Evolutionary conservation across 2,329 filamentous ascomycete genomes (phyloP).

Genomic region (Allantophomopsis cytisporea): DNA sequence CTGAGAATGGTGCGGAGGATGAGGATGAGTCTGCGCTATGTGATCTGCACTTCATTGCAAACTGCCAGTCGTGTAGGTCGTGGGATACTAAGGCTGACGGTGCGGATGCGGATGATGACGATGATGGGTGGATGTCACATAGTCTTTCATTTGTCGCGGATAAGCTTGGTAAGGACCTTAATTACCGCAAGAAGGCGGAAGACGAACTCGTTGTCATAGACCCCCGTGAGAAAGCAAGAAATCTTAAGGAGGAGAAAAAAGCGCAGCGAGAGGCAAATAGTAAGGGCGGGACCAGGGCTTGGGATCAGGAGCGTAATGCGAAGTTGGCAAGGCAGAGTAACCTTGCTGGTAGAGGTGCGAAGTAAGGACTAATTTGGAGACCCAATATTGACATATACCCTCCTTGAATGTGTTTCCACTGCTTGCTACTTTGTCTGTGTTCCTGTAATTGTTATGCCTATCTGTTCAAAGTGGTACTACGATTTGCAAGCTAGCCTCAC

Average conservation of each 20-base stretch:
- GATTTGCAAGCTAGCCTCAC: too few species aligned
- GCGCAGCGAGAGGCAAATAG: slow-evolving; percentile 38
- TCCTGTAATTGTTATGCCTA: neutral
- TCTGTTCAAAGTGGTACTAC: too few species aligned
- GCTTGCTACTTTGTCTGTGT: neutral
- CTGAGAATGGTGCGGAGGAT: slow-evolving; percentile 19
- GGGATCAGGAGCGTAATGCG: slow-evolving; percentile 45
- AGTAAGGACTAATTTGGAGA: slow-evolving; percentile 18
- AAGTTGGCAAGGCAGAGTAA: slow-evolving; percentile 39
- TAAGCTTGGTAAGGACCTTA: slow-evolving; percentile 77
- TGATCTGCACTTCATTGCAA: slow-evolving; percentile 89
- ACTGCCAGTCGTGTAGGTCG: slow-evolving; percentile 80
- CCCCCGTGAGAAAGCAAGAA: slow-evolving; percentile 68
- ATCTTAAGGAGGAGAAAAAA: slow-evolving; percentile 51
- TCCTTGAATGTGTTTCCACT: neutral
- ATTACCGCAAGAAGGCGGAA: slow-evolving; percentile 80
- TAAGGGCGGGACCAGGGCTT: slow-evolving; percentile 34
- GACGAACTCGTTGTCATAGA: slow-evolving; percentile 91
- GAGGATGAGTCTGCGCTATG: slow-evolving; percentile 67
- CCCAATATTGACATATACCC: neutral
- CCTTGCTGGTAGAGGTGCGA: slow-evolving; percentile 41
- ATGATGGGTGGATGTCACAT: slow-evolving; percentile 75
- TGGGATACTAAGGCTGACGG: slow-evolving; percentile 50
- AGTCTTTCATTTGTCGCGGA: slow-evolving; percentile 78
- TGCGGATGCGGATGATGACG: slow-evolving; percentile 41